A percentile compares a stretch with the other conserved stretches of the same genome.
Evolutionary conservation across 2,329 filamentous ascomycete species (phyloP).

Genomic region (Penicillium occitanis): DNA sequence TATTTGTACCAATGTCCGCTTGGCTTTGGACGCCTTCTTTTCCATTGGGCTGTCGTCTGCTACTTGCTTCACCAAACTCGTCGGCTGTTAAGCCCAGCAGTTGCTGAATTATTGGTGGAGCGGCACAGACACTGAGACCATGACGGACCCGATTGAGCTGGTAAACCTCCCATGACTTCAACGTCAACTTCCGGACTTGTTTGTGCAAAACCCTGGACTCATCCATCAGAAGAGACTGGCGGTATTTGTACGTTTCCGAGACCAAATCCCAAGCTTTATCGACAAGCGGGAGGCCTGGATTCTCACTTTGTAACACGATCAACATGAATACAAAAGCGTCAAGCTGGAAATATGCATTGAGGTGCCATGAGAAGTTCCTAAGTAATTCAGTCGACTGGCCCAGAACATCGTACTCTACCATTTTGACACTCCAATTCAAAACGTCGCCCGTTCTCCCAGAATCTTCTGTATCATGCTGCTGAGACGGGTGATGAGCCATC

Average conservation of each 20-base stretch:
- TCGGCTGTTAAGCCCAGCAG: no score
- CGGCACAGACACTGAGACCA: not conserved
- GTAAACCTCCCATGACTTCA: not conserved
- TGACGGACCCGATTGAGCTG: not conserved
- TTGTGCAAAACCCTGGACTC: not conserved
- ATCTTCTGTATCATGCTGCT: no score
- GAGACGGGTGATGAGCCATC: no score
- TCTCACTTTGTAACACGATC: no score
- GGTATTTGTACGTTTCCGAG: not conserved
- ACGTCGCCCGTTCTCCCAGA: not conserved
- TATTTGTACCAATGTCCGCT: no score
- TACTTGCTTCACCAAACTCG: no score
- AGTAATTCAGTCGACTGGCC: not conserved
- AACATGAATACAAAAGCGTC: no score
- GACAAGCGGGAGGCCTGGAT: no score
- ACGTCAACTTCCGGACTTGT: not conserved
- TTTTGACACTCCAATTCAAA: not conserved
- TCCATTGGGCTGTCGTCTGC: not conserved
- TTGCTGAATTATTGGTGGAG: not conserved
- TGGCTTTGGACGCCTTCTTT: not conserved
- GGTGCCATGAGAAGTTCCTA: no score
- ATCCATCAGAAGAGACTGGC: not conserved
- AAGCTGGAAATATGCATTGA: no score
- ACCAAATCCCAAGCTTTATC: no score
- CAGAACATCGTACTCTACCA: not conserved